Evolutionary conservation across 2,329 filamentous ascomycete species (phyloP).

Genomic region (Pseudogymnoascus sp.): DNA sequence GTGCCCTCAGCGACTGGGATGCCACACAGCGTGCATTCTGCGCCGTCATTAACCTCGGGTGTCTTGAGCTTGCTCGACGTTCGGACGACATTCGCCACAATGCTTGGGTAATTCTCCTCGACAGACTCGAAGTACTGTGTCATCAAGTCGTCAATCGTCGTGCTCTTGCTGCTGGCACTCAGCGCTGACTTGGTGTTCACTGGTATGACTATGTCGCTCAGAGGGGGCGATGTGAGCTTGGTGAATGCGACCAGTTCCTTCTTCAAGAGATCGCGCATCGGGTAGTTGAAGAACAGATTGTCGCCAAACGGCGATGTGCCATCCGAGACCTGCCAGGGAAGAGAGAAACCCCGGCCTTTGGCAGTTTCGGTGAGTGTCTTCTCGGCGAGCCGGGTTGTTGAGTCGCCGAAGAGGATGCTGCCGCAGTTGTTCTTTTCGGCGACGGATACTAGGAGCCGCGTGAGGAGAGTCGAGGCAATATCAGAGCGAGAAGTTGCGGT

Average conservation of each 20-base stretch:
- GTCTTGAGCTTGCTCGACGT: constrained; percentile 75
- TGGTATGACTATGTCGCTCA: constrained; percentile 42
- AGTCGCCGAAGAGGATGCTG: constrained; percentile 74
- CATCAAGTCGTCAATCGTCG: constrained; percentile 90
- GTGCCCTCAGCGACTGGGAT: constrained; percentile 57
- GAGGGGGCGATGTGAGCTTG: constrained; percentile 42
- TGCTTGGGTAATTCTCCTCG: constrained; percentile 77
- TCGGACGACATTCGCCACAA: constrained; percentile 90
- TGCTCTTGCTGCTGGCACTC: constrained; percentile 46
- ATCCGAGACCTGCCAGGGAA: constrained; percentile 78
- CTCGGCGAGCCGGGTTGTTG: constrained; percentile 79
- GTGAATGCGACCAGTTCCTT: constrained; percentile 69
- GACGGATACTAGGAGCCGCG: constrained; percentile 60
- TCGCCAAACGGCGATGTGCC: constrained; percentile 37
- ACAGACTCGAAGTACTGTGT: constrained; percentile 79
- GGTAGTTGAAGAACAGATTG: constrained; percentile 56
- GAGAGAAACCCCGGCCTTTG: constrained; percentile 77
- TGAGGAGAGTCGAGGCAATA: constrained; percentile 61
- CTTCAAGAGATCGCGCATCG: constrained; percentile 75
- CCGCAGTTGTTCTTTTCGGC: constrained; percentile 56
- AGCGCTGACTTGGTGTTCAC: constrained; percentile 29
- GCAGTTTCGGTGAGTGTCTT: constrained; percentile 80
- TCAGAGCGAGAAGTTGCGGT: constrained; percentile 73
- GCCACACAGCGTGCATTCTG: constrained; percentile 59
- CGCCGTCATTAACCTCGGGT: constrained; percentile 29